A percentile compares a stretch with the other conserved stretches of the same genome.
Evolutionary conservation across 2,329 filamentous ascomycete species (phyloP).

Genomic region (Epichloe gansuensis): DNA sequence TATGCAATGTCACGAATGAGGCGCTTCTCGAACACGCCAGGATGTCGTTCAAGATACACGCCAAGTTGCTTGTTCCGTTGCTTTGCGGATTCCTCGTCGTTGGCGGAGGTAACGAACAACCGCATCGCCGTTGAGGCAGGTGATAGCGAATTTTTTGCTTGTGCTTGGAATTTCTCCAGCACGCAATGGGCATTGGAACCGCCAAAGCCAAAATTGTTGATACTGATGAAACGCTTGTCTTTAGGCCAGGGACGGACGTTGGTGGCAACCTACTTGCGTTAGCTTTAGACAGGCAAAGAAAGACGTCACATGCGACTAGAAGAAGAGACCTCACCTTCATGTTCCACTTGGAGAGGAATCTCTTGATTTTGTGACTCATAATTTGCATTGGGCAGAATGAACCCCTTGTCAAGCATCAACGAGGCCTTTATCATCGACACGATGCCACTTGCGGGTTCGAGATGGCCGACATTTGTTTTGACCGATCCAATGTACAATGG

Average conservation of each 20-base stretch:
- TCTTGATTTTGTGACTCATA: conserved; percentile 36
- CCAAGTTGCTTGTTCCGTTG: conserved; percentile 19
- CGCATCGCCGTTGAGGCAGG: conserved; percentile 12
- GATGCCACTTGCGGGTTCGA: conserved; percentile 40
- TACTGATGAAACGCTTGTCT: conserved; percentile 36
- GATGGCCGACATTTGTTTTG: conserved; percentile 40
- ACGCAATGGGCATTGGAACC: conserved; percentile 34
- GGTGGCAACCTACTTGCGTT: not conserved
- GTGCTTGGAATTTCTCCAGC: conserved; percentile 15
- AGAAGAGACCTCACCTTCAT: conserved; percentile 33
- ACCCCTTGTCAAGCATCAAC: conserved; percentile 37
- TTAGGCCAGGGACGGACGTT: conserved; percentile 29
- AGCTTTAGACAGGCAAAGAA: not conserved
- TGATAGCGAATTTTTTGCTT: conserved; percentile 4
- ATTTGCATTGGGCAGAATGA: conserved; percentile 37
- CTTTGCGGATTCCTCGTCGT: conserved; percentile 24
- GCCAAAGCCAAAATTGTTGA: conserved; percentile 37
- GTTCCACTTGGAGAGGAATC: conserved; percentile 38
- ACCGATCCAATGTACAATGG: conserved; percentile 36
- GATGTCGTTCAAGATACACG: conserved; percentile 29
- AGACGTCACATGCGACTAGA: not conserved
- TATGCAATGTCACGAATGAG: conserved; percentile 36
- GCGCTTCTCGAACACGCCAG: conserved; percentile 29
- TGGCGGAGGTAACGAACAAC: conserved; percentile 31
- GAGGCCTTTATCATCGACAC: conserved; percentile 39